These are phyloP conservation scores for Phytopythium cucurbitacearum DNA, from an alignment of 352 stramenopile species.

Conservation along the genomic window DNA sequence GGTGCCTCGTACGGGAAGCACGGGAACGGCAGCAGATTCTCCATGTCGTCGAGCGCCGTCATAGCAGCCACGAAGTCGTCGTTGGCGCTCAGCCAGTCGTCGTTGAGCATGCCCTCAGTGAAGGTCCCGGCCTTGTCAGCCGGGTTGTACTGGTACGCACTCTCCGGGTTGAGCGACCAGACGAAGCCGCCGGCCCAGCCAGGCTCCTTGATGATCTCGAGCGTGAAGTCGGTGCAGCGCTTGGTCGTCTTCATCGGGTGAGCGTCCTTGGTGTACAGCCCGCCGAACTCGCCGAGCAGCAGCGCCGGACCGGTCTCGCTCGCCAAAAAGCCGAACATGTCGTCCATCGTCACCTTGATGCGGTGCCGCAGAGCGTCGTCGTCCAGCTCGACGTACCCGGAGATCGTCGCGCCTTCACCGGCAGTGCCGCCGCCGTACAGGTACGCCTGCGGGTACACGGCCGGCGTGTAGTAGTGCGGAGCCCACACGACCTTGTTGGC, in stretches of 20 bases:
- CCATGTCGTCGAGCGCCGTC: constrained; percentile 40
- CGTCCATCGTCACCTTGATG: constrained; percentile 45
- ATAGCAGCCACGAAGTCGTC: constrained; percentile 36
- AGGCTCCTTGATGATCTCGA: constrained; percentile 47
- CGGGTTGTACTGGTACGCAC: constrained; percentile 61
- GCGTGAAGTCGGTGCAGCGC: constrained; percentile 52
- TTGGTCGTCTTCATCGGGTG: constrained; percentile 54
- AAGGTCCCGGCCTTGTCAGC: constrained; percentile 30
- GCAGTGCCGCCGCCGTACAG: constrained; percentile 30
- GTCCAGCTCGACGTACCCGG: constrained; percentile 42
- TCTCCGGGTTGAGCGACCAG: constrained; percentile 72
- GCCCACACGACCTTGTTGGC: constrained; percentile 63
- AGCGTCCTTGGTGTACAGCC: constrained; percentile 48
- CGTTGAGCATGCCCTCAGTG: constrained; percentile 41
- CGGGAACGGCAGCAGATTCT: constrained; percentile 43
- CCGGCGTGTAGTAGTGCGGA: constrained; percentile 63
- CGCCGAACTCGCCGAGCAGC: constrained; percentile 63
- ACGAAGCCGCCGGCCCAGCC: constrained; percentile 59
- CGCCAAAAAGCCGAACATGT: constrained; percentile 66
- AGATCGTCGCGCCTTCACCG: constrained; percentile 16
- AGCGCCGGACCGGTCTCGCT: constrained; percentile 40
- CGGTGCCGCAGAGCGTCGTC: constrained; percentile 32
- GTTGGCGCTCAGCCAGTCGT: constrained; percentile 55
- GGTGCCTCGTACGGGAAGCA: constrained; percentile 28
- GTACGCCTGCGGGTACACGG: constrained; percentile 51